A percentile compares a stretch with the other conserved stretches of the same genome.
These are phyloP conservation scores for Pyrenula aspistea DNA, from an alignment of 495 filamentous ascomycete species.

Conservation along the genomic window DNA sequence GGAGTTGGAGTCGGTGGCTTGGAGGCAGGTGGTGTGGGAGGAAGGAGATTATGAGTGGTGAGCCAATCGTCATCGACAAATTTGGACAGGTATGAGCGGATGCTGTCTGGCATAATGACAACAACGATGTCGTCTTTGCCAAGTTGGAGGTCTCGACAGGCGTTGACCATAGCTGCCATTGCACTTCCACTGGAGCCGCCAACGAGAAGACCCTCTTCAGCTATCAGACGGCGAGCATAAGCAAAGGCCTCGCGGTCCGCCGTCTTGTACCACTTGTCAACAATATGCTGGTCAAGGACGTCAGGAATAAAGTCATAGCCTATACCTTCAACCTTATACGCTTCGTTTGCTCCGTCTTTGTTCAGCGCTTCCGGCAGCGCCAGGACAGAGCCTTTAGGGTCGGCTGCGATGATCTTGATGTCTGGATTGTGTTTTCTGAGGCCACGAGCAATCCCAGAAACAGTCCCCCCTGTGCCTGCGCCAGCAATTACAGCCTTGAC, in stretches of 20 bases:
- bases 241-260: conserved; percentile 84
- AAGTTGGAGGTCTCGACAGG: conserved; percentile 62
- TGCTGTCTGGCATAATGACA: conserved; percentile 86
- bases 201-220: conserved; percentile 88
- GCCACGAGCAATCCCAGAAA: conserved; percentile 79
- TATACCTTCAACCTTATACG: conserved; percentile 97
- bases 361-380: conserved; percentile 72
- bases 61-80: conserved; percentile 99
- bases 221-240: conserved; percentile 78
- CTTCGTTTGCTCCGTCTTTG: conserved; percentile 60
- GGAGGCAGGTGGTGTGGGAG: conserved; percentile 39
- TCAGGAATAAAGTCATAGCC: conserved; percentile 98
- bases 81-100: conserved; percentile 96
- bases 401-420: conserved; percentile 80
- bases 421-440: conserved; percentile 74
- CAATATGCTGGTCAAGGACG: conserved; percentile 66
- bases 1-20: conserved; percentile 27
- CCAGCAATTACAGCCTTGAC: conserved; percentile 82
- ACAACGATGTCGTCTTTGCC: conserved; percentile 74
- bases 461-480: conserved; percentile 90
- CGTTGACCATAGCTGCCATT: conserved; percentile 71
- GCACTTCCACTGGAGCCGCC: conserved; percentile 92
- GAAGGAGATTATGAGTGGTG: conserved; percentile 80
- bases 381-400: conserved; percentile 81
- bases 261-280: conserved; percentile 98